These are phyloP conservation scores for Solanum boliviense DNA, from an alignment of 257 asterid species.

Conservation along the genomic window DNA sequence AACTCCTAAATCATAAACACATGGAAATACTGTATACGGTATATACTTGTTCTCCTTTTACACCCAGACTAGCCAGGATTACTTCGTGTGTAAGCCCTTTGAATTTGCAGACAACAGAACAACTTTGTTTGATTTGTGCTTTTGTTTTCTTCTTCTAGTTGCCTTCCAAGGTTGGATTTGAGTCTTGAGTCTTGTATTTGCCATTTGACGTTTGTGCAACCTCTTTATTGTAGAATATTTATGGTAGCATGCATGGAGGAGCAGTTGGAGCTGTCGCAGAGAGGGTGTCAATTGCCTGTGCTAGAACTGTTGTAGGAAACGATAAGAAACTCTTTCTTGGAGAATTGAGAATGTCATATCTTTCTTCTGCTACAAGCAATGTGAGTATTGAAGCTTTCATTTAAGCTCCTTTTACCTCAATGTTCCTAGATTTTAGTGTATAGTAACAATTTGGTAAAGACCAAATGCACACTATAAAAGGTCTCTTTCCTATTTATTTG, in stretches of 20 bases:
- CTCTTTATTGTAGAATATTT: constrained; percentile 37
- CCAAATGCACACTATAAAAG: neutral
- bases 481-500: neutral
- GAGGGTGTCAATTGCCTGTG: constrained; percentile 65
- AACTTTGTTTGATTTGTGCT: neutral
- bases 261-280: constrained; percentile 67
- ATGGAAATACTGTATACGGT: neutral
- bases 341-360: constrained; percentile 63
- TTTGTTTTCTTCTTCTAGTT: neutral
- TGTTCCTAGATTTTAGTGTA: neutral
- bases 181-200: neutral
- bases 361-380: constrained; percentile 54
- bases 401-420: neutral
- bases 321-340: constrained; percentile 73
- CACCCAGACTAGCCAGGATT: neutral
- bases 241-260: constrained; percentile 84
- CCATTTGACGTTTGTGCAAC: neutral
- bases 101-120: neutral
- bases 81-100: neutral
- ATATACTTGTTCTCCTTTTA: neutral
- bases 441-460: neutral
- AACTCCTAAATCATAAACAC: too few species aligned
- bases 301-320: constrained; percentile 70
- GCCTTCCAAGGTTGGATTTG: too few species aligned
- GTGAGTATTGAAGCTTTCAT: constrained; percentile 20